Evolutionary conservation across 148 eudicot species (phyloP), one percentile per base, ranked within the genome.

Genomic region (Chenopodium quinoa): DNA sequence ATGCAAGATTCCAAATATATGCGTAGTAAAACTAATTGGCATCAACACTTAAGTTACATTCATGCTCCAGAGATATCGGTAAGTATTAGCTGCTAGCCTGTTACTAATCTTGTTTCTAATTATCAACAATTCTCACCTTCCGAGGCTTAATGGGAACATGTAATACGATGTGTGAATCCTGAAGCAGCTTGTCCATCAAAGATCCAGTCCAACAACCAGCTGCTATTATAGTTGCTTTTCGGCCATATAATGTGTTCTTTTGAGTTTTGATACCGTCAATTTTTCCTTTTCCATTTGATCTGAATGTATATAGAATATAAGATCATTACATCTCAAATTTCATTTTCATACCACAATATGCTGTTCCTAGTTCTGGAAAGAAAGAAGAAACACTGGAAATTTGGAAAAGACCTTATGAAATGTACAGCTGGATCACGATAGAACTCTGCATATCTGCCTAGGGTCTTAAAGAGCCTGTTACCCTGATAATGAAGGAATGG

Each of bases 181-280:
- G 79, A 73, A 91, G 83, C 77, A 95, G 85, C 71, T 89, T 87
- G 32, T 84, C 86, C 92, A 96, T 88, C 85, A 96, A 83, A 69
- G 93, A 88, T 81, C 98, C 99, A 85, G 88, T 93, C 98, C 99
- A 96, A 82, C 93, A 93, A 78, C 99, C 99, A 13, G 99, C 91
- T 44, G 99, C 94, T 86, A 93, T 80, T 52, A 93, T 72, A 54
- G 89, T 81, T 69, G 97, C 99, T 87, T 93, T 93, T 83, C 75
- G 88, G 79, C 90, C 79, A 75, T 86, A 86, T 73, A 96, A 78
- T 12, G 85, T 86, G 80, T 82, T 91, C 64, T 91, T 90, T 47
- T 83, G 80, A 83, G 99, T 93, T 88, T 89, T 89, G 85, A 96
- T 83, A 46, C 92, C 99, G 80, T 88, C 88, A 79, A 96, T 81